These are phyloP conservation scores for Botrytis aclada DNA, from an alignment of 2,329 filamentous ascomycete genomes.

Conservation along the genomic window DNA sequence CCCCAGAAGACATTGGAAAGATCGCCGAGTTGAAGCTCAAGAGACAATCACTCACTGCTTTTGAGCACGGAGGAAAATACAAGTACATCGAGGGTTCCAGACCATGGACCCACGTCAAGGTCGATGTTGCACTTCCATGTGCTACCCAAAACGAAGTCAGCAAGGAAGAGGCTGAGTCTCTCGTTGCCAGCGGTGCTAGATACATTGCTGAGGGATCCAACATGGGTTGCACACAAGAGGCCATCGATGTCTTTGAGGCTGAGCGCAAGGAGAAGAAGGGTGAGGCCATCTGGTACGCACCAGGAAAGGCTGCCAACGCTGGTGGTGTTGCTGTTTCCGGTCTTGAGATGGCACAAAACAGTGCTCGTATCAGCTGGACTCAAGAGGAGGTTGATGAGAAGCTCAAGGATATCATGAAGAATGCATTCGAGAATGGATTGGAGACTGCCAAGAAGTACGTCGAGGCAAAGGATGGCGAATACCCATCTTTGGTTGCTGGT, in stretches of 20 bases:
- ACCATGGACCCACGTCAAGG: constrained; percentile 86
- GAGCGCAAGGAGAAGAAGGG: constrained; percentile 67
- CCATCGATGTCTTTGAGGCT: constrained; percentile 89
- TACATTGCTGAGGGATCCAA: constrained; percentile 97
- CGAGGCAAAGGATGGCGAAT: constrained; percentile 71
- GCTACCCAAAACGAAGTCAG: constrained; percentile 98
- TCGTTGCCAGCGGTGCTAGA: constrained; percentile 72
- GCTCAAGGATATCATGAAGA: constrained; percentile 93
- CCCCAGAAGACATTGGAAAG: constrained; percentile 70
- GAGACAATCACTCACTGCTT: constrained; percentile 75
- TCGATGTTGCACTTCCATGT: constrained; percentile 88
- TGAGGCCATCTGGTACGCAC: constrained; percentile 86
- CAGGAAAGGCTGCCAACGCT: constrained; percentile 95
- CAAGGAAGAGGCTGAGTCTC: constrained; percentile 80
- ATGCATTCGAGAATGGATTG: constrained; percentile 85
- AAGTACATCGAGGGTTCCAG: constrained; percentile 83
- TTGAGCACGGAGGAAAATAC: constrained; percentile 65
- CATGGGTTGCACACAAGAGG: constrained; percentile 97
- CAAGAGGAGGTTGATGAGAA: constrained; percentile 85
- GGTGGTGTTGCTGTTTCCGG: constrained; percentile 97
- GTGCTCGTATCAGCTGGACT: constrained; percentile 79
- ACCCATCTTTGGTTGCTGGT: constrained; percentile 86
- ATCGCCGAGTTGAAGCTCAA: constrained; percentile 86
- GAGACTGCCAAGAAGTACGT: constrained; percentile 89
- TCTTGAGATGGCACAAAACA: constrained; percentile 99